Evolutionary conservation across 2,329 filamentous ascomycete genomes (phyloP).

Genomic region (Cladosporium halotolerans): DNA sequence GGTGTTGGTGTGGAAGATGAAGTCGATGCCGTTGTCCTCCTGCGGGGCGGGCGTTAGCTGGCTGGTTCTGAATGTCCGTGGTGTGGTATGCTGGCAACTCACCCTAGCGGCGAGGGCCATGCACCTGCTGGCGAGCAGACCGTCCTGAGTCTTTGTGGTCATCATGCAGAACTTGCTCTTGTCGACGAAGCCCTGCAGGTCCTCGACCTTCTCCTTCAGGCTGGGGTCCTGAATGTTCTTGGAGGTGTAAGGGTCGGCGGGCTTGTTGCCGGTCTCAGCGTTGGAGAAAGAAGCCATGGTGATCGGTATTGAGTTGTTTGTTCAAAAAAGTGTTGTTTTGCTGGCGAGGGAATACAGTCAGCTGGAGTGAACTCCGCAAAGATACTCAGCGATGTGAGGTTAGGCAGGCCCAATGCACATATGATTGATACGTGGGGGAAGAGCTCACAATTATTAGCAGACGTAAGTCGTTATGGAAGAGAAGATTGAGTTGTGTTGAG

Average conservation of each 20-base stretch:
- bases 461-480: too few species aligned
- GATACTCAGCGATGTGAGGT: too few species aligned
- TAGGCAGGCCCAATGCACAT: too few species aligned
- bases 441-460: too few species aligned
- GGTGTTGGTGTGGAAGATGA: conserved; percentile 88
- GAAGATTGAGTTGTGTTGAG: too few species aligned
- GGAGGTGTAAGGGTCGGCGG: conserved; percentile 73
- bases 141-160: conserved; percentile 65
- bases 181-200: conserved; percentile 64
- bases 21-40: conserved; percentile 72
- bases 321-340: neutral
- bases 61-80: neutral
- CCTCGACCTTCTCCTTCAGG: conserved; percentile 69
- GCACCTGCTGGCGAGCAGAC: conserved; percentile 68
- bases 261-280: conserved; percentile 54
- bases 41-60: conserved; percentile 32
- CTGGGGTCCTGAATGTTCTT: conserved; percentile 66
- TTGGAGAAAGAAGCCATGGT: conserved; percentile 48
- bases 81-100: conserved; percentile 20
- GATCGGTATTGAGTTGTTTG: neutral
- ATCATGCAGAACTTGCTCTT: conserved; percentile 81
- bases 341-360: neutral
- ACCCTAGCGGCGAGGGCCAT: conserved; percentile 81
- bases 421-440: too few species aligned
- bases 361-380: too few species aligned